Conservation (phyloP, 2,329 filamentous ascomycete genomes). For the Aspergillus proliferans region DNA sequence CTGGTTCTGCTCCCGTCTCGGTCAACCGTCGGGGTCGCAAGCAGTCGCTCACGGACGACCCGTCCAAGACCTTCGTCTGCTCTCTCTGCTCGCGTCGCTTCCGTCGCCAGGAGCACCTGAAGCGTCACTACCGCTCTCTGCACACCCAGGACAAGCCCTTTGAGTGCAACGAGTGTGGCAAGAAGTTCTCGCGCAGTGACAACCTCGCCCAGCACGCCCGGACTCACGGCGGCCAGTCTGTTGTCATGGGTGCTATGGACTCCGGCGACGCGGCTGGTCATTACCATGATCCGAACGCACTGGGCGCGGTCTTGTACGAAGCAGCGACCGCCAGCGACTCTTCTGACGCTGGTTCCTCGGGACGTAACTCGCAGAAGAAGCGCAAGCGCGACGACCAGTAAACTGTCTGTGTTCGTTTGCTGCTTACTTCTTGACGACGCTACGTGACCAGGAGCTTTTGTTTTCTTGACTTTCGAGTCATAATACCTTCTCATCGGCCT, state of each 20-base stretch:
- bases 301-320: conserved; percentile 76
- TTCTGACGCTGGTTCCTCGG: conserved; percentile 36
- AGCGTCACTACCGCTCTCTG: conserved; percentile 96
- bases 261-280: conserved; percentile 52
- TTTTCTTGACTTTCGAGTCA: conserved; percentile 16
- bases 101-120: conserved; percentile 95
- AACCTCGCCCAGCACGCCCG: conserved; percentile 94
- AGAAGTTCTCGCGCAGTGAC: conserved; percentile 98
- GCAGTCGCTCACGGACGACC: conserved; percentile 95
- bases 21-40: conserved; percentile 92
- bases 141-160: conserved; percentile 99
- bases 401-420: conserved; percentile 2
- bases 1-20: conserved; percentile 40
- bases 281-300: conserved; percentile 57
- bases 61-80: conserved; percentile 97
- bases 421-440: conserved; percentile 26
- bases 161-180: conserved; percentile 93
- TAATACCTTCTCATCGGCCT: conserved; percentile 19
- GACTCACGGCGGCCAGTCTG: conserved; percentile 83
- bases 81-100: conserved; percentile 94
- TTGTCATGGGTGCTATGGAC: conserved; percentile 84
- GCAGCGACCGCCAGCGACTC: conserved; percentile 58
- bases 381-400: conserved; percentile 60
- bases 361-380: conserved; percentile 61
- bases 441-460: conserved; percentile 35